Evolutionary conservation across 1,284 basidiomycete genomes (phyloP).

Genomic region (Volvariella surrecta): DNA sequence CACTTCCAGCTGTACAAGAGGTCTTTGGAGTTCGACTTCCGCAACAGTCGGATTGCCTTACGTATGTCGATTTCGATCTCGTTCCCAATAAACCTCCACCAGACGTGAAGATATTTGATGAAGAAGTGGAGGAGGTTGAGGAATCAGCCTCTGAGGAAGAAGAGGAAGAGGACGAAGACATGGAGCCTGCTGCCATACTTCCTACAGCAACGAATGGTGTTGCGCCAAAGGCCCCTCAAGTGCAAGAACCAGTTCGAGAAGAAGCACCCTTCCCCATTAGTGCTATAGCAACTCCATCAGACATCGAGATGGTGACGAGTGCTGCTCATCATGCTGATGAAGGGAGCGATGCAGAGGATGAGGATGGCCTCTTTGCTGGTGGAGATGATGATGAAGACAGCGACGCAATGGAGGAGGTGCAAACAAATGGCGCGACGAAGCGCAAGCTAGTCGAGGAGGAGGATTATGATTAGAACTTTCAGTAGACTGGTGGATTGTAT

Average conservation of each 20-base stretch:
- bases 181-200: conserved; percentile 34
- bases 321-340: conserved; percentile 41
- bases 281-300: conserved; percentile 52
- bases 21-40: conserved; percentile 92
- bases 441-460: conserved; percentile 78
- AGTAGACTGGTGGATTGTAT: neutral
- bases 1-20: conserved; percentile 90
- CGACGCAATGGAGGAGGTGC: conserved; percentile 69
- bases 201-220: conserved; percentile 12
- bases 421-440: conserved; percentile 57
- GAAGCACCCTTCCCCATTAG: conserved; percentile 46
- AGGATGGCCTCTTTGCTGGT: conserved; percentile 61
- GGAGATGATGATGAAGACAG: conserved; percentile 69
- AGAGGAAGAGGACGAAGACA: conserved; percentile 48
- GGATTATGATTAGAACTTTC: conserved; percentile 57
- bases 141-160: conserved; percentile 58
- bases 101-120: conserved; percentile 64
- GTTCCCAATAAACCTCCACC: conserved; percentile 82
- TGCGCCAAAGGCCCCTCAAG: conserved; percentile 16
- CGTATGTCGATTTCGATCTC: conserved; percentile 88
- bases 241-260: conserved; percentile 26
- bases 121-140: conserved; percentile 72
- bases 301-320: conserved; percentile 52
- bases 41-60: conserved; percentile 74
- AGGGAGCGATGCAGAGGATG: conserved; percentile 51